Evolutionary conservation across 495 filamentous ascomycete genomes (phyloP).

Genomic region (Talaromyces stipitatus): DNA sequence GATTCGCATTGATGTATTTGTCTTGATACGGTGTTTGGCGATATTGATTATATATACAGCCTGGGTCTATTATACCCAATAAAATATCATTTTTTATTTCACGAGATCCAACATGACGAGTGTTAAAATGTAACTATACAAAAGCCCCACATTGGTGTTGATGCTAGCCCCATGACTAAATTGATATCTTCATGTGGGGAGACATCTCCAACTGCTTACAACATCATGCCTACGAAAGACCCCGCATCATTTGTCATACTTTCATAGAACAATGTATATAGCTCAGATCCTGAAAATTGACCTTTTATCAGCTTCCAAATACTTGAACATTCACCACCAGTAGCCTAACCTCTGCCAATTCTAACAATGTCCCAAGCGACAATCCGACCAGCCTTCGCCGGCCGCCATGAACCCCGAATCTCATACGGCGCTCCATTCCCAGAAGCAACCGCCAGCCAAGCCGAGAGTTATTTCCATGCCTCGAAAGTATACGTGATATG

Average conservation of each 20-base stretch:
- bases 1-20: neutral
- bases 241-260: neutral
- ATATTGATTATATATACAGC: constrained; percentile 2
- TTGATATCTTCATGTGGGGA: neutral
- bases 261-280: neutral
- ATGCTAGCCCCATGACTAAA: neutral
- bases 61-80: neutral
- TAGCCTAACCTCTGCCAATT: neutral
- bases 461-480: constrained; percentile 42
- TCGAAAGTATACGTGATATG: constrained; percentile 52
- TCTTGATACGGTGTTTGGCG: neutral
- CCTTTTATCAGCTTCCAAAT: neutral
- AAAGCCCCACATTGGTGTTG: neutral
- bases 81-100: no score
- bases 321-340: neutral
- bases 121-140: neutral
- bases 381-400: constrained; percentile 30
- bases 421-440: constrained; percentile 46
- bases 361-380: constrained; percentile 17
- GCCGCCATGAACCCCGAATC: constrained; percentile 32
- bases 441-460: constrained; percentile 40
- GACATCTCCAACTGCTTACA: neutral
- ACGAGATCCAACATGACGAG: no score
- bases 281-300: neutral
- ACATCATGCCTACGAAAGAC: neutral